Percentiles rank a stretch among this genome's conserved stretches.
phyloP scores from a whole-genome alignment of 352 stramenopile genomes.

The Discostella stelligera region DNA sequence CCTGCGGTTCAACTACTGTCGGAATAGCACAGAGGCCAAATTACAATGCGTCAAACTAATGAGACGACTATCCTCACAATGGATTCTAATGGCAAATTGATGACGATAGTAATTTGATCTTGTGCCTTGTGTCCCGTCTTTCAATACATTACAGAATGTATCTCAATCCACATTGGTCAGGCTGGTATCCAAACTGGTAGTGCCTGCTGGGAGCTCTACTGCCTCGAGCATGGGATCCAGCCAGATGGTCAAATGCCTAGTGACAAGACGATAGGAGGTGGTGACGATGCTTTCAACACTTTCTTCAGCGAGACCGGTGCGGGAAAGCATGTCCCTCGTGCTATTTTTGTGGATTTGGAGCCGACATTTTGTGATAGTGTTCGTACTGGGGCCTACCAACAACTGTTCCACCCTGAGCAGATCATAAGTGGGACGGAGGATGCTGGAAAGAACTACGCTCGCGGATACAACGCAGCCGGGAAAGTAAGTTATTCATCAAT shows the following conservation, averaged over 20 bases:
- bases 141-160: conserved; percentile 81
- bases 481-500: conserved; percentile 33
- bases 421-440: conserved; percentile 98
- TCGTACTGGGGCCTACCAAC: conserved; percentile 91
- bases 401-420: conserved; percentile 97
- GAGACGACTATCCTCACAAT: too few relatives aligned
- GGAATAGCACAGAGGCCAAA: too few relatives aligned
- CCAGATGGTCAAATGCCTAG: conserved; percentile 90
- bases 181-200: conserved; percentile 89
- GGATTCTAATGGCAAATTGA: too few relatives aligned
- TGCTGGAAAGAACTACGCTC: conserved; percentile 89
- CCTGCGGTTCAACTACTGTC: too few relatives aligned
- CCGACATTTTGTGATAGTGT: conserved; percentile 96
- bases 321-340: conserved; percentile 96
- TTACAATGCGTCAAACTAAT: too few relatives aligned
- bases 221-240: conserved; percentile 89
- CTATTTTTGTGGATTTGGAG: conserved; percentile 96
- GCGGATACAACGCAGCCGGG: conserved; percentile 88
- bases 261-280: conserved; percentile 90
- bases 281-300: conserved; percentile 97
- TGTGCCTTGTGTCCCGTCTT: background rate
- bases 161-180: conserved; percentile 95
- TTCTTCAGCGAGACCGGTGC: conserved; percentile 91
- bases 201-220: conserved; percentile 85
- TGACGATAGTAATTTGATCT: too few relatives aligned